Base-by-base conservation (phyloP, 768 basidiomycete species). In the Cystofilobasidium macerans region DNA sequence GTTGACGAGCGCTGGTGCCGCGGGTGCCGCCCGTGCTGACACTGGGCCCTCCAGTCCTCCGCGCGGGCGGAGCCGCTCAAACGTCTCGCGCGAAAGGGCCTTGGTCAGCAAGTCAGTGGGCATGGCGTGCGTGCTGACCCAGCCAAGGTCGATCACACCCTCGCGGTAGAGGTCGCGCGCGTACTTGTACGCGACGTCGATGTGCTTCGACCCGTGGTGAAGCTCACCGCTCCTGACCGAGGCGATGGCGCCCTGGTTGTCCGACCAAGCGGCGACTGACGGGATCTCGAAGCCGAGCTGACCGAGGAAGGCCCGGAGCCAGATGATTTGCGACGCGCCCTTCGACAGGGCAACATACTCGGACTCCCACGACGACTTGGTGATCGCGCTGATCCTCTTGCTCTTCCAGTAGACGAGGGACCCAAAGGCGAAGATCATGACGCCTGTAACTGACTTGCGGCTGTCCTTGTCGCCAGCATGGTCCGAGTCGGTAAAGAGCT, bases 151-250 rank as follows among this genome's bases (percentile, higher is more conserved):
- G 42, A 42, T 20, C 42, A 20, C 22, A 20, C 42, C 42, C 16
- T 42, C 13, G 16, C 16, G 9, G 42, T 42, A 14, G 4, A 20
- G 16, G 16, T 42, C 42, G 8, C 42, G 14, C 42, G 42, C 62
- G 36, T 63, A 63, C 30, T 53, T 63, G 40, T 18, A 45, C 2
- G 62, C 53, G 53, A 63, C 43, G 62, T 63, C 62, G 36, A 63
- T 63, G 62, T 63, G 62, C 35, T 36, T 63, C 32, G 62, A 53
- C 14, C 62, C 47, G 13, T 62, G 47, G 28, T 45, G 53, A 47
- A 33, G 38, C 26, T 18, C 53, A 24, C 45, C 45, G 51, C 54
- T 45, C 30, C 30, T 4, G 18, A 48, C 54, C 24, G 38, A 22
- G 33, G 28, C 35, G n/a, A 63, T 63, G 26, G 62, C 62, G 9